phyloP scores from a whole-genome alignment of 2,329 filamentous ascomycete genomes.

The Drechslerella coelobrocha region DNA sequence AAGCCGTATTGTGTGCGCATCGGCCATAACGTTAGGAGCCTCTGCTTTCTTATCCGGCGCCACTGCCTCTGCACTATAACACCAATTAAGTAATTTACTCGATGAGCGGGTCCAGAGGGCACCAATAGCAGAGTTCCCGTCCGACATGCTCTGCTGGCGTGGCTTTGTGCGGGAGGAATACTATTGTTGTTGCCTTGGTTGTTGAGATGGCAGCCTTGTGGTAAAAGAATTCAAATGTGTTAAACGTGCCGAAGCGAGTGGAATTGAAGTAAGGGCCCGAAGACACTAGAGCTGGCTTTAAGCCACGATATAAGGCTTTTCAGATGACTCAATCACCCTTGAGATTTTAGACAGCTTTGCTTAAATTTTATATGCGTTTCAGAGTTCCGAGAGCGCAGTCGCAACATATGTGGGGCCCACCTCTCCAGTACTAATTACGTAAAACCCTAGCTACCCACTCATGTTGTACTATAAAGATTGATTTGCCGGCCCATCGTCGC shows the following conservation, averaged over 20 bases:
- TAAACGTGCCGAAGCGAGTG: not conserved
- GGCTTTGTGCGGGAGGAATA: not conserved
- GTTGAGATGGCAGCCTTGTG: not conserved
- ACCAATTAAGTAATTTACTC: not conserved
- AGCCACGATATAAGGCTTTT: not conserved
- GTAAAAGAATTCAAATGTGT: not conserved
- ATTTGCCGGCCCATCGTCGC: too few species aligned
- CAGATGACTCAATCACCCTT: too few species aligned
- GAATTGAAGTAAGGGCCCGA: not conserved
- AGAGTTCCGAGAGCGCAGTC: too few species aligned
- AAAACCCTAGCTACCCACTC: too few species aligned
- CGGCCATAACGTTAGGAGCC: not conserved
- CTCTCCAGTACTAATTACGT: too few species aligned
- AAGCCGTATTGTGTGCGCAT: too few species aligned
- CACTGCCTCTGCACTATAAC: not conserved
- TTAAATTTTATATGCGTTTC: too few species aligned
- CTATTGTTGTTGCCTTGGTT: not conserved
- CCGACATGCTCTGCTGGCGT: not conserved
- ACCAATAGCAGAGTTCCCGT: not conserved
- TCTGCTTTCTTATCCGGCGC: not conserved
- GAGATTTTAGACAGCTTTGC: too few species aligned
- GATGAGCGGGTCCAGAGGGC: not conserved
- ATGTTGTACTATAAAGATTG: too few species aligned
- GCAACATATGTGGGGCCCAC: too few species aligned
- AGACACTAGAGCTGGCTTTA: not conserved